Evolutionary conservation across 148 eudicot genomes (phyloP).

Genomic region (Chenopodium quinoa): DNA sequence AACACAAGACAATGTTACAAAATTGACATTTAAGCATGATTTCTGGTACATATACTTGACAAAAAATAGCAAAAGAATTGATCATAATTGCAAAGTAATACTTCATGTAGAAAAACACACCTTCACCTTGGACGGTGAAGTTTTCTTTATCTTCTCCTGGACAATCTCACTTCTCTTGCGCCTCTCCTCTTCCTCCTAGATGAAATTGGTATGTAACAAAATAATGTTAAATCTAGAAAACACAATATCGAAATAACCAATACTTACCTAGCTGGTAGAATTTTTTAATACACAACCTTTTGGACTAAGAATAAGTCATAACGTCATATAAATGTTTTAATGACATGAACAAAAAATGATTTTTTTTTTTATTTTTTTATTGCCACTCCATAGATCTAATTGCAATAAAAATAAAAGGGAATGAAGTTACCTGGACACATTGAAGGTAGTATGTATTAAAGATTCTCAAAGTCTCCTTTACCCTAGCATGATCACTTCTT

Average conservation of each 20-base stretch:
- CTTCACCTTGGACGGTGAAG: slow-evolving; percentile 26
- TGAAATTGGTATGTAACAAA: not conserved
- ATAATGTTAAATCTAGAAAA: not conserved
- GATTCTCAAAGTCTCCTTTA: slow-evolving; percentile 34
- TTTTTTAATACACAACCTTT: not conserved
- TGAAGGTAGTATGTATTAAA: slow-evolving; percentile 33
- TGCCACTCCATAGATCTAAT: not conserved
- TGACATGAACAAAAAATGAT: not conserved
- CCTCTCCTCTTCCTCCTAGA: slow-evolving; percentile 32
- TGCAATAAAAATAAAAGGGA: not conserved
- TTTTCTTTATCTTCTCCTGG: slow-evolving; percentile 10
- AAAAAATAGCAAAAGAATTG: not conserved
- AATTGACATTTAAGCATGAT: too few relatives aligned
- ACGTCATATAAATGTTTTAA: too few relatives aligned
- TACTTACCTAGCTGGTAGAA: not conserved
- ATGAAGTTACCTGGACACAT: slow-evolving; percentile 31
- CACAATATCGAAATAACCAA: not conserved
- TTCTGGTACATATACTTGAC: not conserved
- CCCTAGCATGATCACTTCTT: slow-evolving; percentile 24
- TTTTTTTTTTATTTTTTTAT: not conserved
- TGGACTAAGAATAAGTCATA: not conserved
- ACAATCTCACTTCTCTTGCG: slow-evolving; percentile 20
- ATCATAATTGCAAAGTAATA: not conserved
- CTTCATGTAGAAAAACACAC: not conserved
- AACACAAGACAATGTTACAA: too few relatives aligned